Evolutionary conservation across 2,329 filamentous ascomycete species (phyloP).

Genomic region (Claviceps arundinis): DNA sequence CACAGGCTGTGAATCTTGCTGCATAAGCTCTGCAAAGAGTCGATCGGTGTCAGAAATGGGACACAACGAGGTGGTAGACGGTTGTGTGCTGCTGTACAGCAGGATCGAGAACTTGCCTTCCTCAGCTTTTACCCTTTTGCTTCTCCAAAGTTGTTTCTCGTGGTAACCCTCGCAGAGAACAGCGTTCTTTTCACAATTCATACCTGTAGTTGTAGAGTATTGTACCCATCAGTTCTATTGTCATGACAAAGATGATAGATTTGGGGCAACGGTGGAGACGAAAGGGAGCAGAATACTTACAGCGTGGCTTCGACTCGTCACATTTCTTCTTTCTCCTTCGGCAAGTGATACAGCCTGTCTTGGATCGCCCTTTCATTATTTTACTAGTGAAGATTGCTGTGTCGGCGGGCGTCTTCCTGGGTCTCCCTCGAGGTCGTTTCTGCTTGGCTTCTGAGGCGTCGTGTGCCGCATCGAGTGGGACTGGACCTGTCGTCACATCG

Average conservation of each 20-base stretch:
- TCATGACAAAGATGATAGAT: no score
- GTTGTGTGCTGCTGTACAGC: neutral
- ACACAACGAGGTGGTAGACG: neutral
- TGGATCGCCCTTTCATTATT: constrained; percentile 61
- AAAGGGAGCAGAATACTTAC: constrained; percentile 23
- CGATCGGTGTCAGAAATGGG: neutral
- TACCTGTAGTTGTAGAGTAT: constrained; percentile 32
- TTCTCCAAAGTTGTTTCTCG: constrained; percentile 76
- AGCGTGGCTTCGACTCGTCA: constrained; percentile 54
- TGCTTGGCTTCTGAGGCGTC: constrained; percentile 24
- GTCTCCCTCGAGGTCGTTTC: constrained; percentile 63
- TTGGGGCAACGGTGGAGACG: neutral
- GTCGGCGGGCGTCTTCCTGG: constrained; percentile 64
- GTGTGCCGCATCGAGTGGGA: constrained; percentile 9
- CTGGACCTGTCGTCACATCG: constrained; percentile 32
- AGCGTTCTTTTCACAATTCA: constrained; percentile 88
- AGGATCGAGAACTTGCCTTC: constrained; percentile 35
- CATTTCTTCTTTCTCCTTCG: constrained; percentile 61
- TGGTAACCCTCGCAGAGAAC: constrained; percentile 86
- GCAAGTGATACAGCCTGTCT: constrained; percentile 56
- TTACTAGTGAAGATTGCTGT: constrained; percentile 48
- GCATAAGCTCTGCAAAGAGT: constrained; percentile 29
- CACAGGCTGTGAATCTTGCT: constrained; percentile 33
- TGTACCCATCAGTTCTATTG: neutral
- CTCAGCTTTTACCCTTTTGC: constrained; percentile 63